These are phyloP conservation scores for Rhizoctonia solani DNA, from an alignment of 1,284 basidiomycete species.

Conservation along the genomic window DNA sequence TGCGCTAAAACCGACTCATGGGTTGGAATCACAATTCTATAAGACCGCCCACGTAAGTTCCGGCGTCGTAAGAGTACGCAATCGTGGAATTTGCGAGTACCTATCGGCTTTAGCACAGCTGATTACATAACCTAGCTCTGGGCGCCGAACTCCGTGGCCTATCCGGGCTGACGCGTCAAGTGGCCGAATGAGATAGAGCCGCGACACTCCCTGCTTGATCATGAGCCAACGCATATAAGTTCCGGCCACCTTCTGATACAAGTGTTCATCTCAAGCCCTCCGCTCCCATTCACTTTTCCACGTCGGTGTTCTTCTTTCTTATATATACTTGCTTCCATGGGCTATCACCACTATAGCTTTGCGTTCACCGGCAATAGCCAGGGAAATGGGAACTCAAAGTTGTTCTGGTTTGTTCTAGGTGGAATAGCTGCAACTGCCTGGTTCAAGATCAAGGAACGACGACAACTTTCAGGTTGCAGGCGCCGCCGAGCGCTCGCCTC, in stretches of 20 bases:
- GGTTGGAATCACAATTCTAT: neutral
- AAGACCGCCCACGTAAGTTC: neutral
- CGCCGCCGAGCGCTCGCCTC: neutral
- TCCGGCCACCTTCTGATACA: neutral
- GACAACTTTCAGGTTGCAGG: neutral
- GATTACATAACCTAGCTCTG: neutral
- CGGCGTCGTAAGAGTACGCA: neutral
- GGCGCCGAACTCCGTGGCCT: neutral
- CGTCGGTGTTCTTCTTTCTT: neutral
- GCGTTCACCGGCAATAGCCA: constrained; percentile 4
- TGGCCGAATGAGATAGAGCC: neutral
- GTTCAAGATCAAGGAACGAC: constrained; percentile 3
- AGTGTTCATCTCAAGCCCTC: neutral
- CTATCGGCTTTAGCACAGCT: neutral
- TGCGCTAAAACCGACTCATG: no score
- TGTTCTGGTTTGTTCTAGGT: constrained; percentile 23
- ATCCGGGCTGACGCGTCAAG: neutral
- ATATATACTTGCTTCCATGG: constrained; percentile 6
- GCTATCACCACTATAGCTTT: constrained; percentile 30
- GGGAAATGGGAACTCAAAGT: neutral
- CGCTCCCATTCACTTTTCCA: neutral
- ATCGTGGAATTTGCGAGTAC: neutral
- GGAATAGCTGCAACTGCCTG: constrained; percentile 3
- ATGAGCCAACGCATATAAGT: neutral
- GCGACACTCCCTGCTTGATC: neutral